Percentiles rank a stretch among this genome's conserved stretches.
Conservation (phyloP, 352 stramenopile species). For the Phytophthora pistaciae region DNA sequence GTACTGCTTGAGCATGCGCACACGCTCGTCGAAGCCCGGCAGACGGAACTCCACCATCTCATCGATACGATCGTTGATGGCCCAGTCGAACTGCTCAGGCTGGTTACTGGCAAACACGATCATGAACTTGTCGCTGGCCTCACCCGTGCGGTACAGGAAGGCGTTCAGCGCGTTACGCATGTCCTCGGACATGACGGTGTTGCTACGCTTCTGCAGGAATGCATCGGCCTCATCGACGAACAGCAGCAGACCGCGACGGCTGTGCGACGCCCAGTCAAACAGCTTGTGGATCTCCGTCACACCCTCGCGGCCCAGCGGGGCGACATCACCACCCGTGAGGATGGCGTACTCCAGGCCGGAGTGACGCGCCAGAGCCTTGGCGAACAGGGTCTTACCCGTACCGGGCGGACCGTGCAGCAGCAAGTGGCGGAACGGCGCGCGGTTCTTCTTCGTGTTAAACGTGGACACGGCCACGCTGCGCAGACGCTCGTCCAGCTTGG, state of each 20-base stretch:
- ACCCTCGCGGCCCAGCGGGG: conserved; percentile 96
- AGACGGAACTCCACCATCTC: conserved; percentile 99
- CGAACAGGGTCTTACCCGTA: conserved; percentile 99
- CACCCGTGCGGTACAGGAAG: conserved; percentile 98
- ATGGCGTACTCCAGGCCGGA: conserved; percentile 99
- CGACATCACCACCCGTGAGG: conserved; percentile 98
- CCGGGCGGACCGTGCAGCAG: conserved; percentile 97
- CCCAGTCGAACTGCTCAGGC: conserved; percentile 98
- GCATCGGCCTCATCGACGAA: conserved; percentile 99
- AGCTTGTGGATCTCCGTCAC: conserved; percentile 99
- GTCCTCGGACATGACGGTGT: conserved; percentile 95
- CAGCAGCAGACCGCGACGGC: conserved; percentile 95
- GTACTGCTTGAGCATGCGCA: conserved; percentile 98
- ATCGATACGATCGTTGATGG: conserved; percentile 99
- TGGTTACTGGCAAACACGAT: conserved; percentile 99
- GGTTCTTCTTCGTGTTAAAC: conserved; percentile 98
- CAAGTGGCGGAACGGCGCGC: conserved; percentile 98
- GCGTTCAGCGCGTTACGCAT: conserved; percentile 99
- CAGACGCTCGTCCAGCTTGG: conserved; percentile 95
- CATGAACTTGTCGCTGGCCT: conserved; percentile 99
- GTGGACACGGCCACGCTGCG: conserved; percentile 97
- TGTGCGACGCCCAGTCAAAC: conserved; percentile 99
- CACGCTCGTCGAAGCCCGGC: conserved; percentile 94
- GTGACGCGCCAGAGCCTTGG: conserved; percentile 96
- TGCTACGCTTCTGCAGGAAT: conserved; percentile 98